Base-by-base conservation (phyloP, 805 yeast species). In the Sugiyamaella qingdaonensis region DNA sequence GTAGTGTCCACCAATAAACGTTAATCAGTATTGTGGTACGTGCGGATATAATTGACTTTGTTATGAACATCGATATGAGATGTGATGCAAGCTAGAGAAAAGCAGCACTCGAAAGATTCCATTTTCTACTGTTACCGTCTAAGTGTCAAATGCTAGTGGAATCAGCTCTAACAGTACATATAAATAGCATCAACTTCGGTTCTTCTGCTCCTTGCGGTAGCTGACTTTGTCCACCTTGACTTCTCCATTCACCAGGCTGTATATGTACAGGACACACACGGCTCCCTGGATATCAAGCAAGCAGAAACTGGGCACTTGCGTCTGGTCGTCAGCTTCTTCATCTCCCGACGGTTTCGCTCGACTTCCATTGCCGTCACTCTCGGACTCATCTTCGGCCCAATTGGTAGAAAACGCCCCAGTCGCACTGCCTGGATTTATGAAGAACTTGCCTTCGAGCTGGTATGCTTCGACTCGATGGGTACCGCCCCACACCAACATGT, bases 371-470 rank as follows among this genome's bases (percentile, higher is more conserved):
- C 27, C 31, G 5, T 21, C 27, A 13, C 24, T 31, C 4, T 37
- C 29, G 5, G 44, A n/a, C 19, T 48, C 51, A 7, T 48, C 46
- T 53, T 68, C 69, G 32, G 61, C 64, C 71, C 83, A 81, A 62
- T 83, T 85, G 32, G 86, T 78, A 42, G 78, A 78, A 59, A 78
- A 81, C 0, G 97, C 97, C 24, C 99, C 99, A 0, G 97, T 91
- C 41, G 95, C 95, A 65, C 95, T 86, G 0, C 99, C 99, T 0
- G 99, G 98, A 67, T 88, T 92, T n/a, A 94, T 78, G 64, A 94
- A 94, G 67, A 91, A 88, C 69, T 88, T 88, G 19, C 95, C 95
- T 59, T 90, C 98, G 54, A 91, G 72, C 9, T 94, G 87, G 64
- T 90, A 92, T 0, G 97, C 97, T 65, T 92, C 98, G 3, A 89